These are phyloP conservation scores for Fusarium piperis DNA, from an alignment of 2,329 filamentous ascomycete species.

Conservation along the genomic window DNA sequence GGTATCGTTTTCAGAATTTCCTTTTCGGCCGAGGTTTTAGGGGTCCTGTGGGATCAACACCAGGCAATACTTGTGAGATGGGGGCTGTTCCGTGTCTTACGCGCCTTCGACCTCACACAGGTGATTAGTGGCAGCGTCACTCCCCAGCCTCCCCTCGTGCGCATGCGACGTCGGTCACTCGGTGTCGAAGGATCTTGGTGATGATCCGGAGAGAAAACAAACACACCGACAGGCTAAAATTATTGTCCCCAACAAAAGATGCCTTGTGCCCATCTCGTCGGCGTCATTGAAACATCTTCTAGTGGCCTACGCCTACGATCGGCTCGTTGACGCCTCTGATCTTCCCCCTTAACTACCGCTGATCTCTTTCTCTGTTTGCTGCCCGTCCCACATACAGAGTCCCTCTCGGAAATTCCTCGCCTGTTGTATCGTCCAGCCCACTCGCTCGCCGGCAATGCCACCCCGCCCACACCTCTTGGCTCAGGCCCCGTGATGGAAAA, in stretches of 20 bases:
- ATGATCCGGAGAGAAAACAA: constrained; percentile 23
- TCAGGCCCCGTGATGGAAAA: constrained; percentile 30
- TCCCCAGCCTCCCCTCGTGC: constrained; percentile 6
- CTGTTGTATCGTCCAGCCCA: constrained; percentile 19
- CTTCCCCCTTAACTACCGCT: constrained; percentile 24
- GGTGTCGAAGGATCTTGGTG: constrained; percentile 27
- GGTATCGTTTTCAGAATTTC: constrained; percentile 17
- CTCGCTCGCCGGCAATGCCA: constrained; percentile 24
- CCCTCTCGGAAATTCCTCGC: constrained; percentile 36
- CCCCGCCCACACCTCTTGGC: constrained; percentile 34
- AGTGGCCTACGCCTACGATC: constrained; percentile 24
- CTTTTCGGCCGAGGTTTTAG: constrained; percentile 33
- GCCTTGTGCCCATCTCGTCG: neutral
- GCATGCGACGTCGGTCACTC: neutral
- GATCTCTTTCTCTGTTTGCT: constrained; percentile 29
- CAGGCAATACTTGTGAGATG: constrained; percentile 20
- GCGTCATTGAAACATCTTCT: constrained; percentile 10
- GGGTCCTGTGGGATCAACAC: constrained; percentile 12
- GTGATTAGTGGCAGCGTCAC: constrained; percentile 20
- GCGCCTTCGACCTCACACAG: constrained; percentile 8
- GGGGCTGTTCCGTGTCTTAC: constrained; percentile 22
- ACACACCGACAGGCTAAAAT: constrained; percentile 15
- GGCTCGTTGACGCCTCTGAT: constrained; percentile 29
- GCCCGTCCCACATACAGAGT: constrained; percentile 26
- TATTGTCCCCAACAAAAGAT: constrained; percentile 20